phyloP scores from a whole-genome alignment of 2,329 filamentous ascomycete genomes.

The Ceratocystis eucalypticola region DNA sequence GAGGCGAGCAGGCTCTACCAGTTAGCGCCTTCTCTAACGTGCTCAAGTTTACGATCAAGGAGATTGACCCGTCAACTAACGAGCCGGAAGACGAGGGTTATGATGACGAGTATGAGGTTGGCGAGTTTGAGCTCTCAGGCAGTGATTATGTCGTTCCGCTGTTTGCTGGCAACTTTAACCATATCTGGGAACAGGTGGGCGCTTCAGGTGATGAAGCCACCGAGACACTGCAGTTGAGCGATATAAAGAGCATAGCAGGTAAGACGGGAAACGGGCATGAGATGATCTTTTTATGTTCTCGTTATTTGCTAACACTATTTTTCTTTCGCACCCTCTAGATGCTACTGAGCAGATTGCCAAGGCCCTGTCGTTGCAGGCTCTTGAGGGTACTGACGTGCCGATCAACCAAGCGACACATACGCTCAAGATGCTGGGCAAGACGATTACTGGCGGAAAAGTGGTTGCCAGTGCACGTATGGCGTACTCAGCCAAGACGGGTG shows the following conservation, averaged over 20 bases:
- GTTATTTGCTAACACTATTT: constrained; percentile 22
- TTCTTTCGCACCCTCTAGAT: constrained; percentile 39
- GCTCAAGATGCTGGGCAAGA: constrained; percentile 93
- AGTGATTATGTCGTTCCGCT: constrained; percentile 89
- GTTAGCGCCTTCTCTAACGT: constrained; percentile 76
- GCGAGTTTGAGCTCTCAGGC: constrained; percentile 78
- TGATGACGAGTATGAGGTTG: constrained; percentile 95
- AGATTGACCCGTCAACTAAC: constrained; percentile 87
- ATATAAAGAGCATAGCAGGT: constrained; percentile 87
- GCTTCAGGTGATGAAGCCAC: constrained; percentile 79
- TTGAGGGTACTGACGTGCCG: constrained; percentile 87
- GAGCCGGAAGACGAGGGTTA: constrained; percentile 88
- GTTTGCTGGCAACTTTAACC: constrained; percentile 88
- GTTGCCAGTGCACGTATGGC: constrained; percentile 85
- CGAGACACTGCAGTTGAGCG: constrained; percentile 78
- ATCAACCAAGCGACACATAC: constrained; percentile 83
- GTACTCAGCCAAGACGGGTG: constrained; percentile 78
- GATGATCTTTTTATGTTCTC: background rate
- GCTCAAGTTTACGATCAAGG: constrained; percentile 94
- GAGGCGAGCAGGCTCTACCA: constrained; percentile 63
- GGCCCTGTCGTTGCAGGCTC: constrained; percentile 75
- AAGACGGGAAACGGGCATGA: constrained; percentile 27
- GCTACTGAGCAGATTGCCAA: constrained; percentile 84
- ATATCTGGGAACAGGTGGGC: constrained; percentile 87
- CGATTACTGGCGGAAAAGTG: constrained; percentile 76